Conservation (phyloP, 176 grass and related monocot genomes). For the Coix lacrymajobi region DNA sequence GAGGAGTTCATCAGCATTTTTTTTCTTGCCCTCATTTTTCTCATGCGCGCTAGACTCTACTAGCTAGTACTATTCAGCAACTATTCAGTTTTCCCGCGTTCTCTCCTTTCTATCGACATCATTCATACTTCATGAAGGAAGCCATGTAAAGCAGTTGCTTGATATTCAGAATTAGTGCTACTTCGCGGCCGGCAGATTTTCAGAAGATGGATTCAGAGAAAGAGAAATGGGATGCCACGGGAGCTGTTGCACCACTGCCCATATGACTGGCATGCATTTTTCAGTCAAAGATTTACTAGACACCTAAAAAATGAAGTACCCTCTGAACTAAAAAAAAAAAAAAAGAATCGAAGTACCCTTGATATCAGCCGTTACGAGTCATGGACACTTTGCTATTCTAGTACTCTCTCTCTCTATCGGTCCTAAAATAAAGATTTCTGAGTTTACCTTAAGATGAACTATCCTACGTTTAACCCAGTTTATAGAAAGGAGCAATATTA, state of each 20-base stretch:
- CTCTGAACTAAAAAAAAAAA: no score
- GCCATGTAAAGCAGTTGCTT: neutral
- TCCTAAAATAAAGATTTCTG: neutral
- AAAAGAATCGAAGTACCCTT: no score
- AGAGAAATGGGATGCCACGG: neutral
- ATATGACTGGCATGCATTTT: neutral
- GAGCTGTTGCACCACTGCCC: neutral
- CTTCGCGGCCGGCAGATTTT: neutral
- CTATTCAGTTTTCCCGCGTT: neutral
- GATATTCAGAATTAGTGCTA: neutral
- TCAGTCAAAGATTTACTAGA: neutral
- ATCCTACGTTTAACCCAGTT: neutral
- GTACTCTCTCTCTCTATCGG: no score
- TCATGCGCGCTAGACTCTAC: neutral
- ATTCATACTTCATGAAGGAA: neutral
- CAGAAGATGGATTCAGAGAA: neutral
- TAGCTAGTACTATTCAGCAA: neutral
- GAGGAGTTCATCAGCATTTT: neutral
- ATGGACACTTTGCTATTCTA: neutral
- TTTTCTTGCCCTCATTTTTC: neutral
- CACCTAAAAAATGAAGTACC: neutral
- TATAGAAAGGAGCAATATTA: neutral
- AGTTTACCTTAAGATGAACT: neutral
- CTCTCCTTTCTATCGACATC: neutral
- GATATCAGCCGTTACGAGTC: neutral